Conservation (phyloP, 768 basidiomycete genomes). For the Paxillus involutus region DNA sequence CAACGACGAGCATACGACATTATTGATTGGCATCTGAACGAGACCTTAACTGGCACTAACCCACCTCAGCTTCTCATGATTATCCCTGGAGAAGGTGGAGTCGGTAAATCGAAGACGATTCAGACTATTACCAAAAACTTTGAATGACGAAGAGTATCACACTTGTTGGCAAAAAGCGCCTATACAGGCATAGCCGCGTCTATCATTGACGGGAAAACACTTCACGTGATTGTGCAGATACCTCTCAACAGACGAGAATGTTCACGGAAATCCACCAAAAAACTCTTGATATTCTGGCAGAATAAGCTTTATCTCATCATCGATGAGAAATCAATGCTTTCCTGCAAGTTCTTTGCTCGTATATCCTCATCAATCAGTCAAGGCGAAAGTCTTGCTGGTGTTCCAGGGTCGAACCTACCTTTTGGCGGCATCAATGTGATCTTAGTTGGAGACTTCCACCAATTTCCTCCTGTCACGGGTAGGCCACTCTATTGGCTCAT, state of each 20-base stretch:
- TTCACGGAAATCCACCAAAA: background rate
- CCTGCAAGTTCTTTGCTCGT: conserved; percentile 19
- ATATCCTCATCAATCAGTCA: conserved; percentile 23
- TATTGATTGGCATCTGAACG: too few species aligned
- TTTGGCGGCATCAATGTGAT: conserved; percentile 43
- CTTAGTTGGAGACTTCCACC: conserved; percentile 43
- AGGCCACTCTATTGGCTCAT: conserved; percentile 37
- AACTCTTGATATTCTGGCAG: background rate
- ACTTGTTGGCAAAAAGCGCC: conserved; percentile 34
- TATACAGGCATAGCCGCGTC: conserved; percentile 42
- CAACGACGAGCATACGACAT: too few species aligned
- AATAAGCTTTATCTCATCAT: conserved; percentile 17
- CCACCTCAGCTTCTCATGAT: too few species aligned
- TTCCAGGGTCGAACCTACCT: conserved; percentile 1
- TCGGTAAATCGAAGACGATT: conserved; percentile 16
- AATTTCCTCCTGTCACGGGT: conserved; percentile 10
- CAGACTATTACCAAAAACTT: conserved; percentile 38
- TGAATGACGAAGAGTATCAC: background rate
- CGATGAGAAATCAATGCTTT: conserved; percentile 42
- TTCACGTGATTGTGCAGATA: too few species aligned
- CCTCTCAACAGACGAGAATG: background rate
- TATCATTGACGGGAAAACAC: conserved; percentile 36
- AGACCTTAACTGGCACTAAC: too few species aligned
- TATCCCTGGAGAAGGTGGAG: too few species aligned
- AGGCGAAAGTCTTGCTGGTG: conserved; percentile 13